Percentiles rank a stretch among this genome's conserved stretches.
These are phyloP conservation scores for Quercus aquifolioides DNA, from an alignment of 306 rosid genomes.

Conservation along the genomic window DNA sequence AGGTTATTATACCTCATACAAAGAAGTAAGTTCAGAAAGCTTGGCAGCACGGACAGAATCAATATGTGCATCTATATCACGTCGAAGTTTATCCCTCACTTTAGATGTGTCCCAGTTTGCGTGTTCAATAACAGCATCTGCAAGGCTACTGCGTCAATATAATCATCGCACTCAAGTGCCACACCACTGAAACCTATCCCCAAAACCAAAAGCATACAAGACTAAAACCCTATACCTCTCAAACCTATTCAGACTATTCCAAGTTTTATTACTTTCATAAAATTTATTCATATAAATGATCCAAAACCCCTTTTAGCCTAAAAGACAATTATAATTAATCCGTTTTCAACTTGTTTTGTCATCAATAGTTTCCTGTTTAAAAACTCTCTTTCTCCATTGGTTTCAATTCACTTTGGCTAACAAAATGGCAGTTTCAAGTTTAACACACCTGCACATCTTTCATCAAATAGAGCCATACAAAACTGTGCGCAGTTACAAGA, in stretches of 20 bases:
- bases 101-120: conserved; percentile 84
- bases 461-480: conserved; percentile 63
- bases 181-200: not conserved
- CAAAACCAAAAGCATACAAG: not conserved
- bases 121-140: conserved; percentile 78
- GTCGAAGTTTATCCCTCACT: conserved; percentile 79
- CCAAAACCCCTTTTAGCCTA: not conserved
- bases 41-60: conserved; percentile 65
- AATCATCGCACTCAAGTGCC: not conserved
- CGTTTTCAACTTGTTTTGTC: not conserved
- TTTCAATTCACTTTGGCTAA: conserved; percentile 7
- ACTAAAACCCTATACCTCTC: not conserved
- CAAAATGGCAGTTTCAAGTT: conserved; percentile 1
- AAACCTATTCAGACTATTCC: conserved; percentile 9
- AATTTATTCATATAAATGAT: not conserved
- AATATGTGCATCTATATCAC: conserved; percentile 83
- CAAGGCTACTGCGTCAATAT: conserved; percentile 33
- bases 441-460: conserved; percentile 67
- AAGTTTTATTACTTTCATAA: not conserved
- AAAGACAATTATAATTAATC: not conserved
- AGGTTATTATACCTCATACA: conserved; percentile 58
- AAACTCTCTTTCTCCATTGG: not conserved
- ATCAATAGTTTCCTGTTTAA: not conserved
- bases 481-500: conserved; percentile 45
- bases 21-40: conserved; percentile 67